Conservation (phyloP, 2,329 filamentous ascomycete genomes). For the Zymoseptoria crescenta region DNA sequence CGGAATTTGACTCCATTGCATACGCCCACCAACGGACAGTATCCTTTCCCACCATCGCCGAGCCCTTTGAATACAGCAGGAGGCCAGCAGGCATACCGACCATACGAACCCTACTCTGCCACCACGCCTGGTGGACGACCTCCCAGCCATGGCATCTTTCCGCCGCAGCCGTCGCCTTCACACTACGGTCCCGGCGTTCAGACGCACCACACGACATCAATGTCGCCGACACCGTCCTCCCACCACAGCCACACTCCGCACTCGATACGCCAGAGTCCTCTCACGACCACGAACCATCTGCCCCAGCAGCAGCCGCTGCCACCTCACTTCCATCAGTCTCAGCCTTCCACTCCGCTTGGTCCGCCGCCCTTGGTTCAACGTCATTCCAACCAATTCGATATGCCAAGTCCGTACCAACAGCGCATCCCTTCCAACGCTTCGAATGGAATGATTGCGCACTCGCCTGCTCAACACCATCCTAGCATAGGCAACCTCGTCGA, state of each 20-base stretch:
- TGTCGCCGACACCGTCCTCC: conserved; percentile 29
- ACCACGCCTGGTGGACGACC: conserved; percentile 22
- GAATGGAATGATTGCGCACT: conserved; percentile 21
- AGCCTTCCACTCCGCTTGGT: conserved; percentile 43
- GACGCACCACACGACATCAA: conserved; percentile 16
- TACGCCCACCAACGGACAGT: conserved; percentile 11
- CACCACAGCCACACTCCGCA: conserved; percentile 27
- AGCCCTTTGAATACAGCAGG: conserved; percentile 22
- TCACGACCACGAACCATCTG: conserved; percentile 14
- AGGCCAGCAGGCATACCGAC: conserved; percentile 14
- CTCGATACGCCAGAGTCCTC: conserved; percentile 26
- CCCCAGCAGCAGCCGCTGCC: conserved; percentile 20
- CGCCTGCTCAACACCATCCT: conserved; percentile 23
- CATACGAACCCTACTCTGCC: conserved; percentile 18
- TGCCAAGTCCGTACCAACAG: conserved; percentile 26
- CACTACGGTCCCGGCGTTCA: conserved; percentile 13
- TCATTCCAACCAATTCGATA: conserved; percentile 20
- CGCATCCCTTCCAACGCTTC: conserved; percentile 27
- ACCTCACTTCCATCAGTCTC: conserved; percentile 27
- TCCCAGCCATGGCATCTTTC: conserved; percentile 16
- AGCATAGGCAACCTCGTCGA: conserved; percentile 33
- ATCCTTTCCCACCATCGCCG: conserved; percentile 21
- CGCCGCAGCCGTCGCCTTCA: conserved; percentile 21
- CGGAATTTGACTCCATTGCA: conserved; percentile 23
- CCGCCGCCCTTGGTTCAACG: conserved; percentile 33